Conservation (phyloP, 139 green algal species). For the Ulvella scutata region DNA sequence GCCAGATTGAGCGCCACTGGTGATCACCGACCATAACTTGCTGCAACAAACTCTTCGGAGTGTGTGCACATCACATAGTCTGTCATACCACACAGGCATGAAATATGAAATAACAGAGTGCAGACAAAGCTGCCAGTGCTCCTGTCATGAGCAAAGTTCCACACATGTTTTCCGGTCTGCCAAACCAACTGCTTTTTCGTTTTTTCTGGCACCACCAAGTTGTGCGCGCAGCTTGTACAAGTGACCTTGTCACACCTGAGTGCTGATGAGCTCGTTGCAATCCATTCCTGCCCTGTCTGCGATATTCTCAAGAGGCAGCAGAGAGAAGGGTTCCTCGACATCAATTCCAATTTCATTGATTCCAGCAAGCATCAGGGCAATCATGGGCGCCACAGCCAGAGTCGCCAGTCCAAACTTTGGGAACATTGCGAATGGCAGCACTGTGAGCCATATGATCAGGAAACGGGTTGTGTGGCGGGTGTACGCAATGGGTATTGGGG, state of each 20-base stretch:
- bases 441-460: slow-evolving; percentile 13
- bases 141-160: neutral
- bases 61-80: no score
- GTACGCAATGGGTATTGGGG: slow-evolving; percentile 18
- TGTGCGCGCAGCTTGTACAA: neutral
- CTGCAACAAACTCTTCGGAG: no score
- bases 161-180: neutral
- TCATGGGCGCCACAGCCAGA: slow-evolving; percentile 1
- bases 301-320: slow-evolving; percentile 14
- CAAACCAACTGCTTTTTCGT: neutral
- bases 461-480: slow-evolving; percentile 14
- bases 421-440: slow-evolving; percentile 18
- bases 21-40: no score
- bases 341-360: slow-evolving; percentile 18
- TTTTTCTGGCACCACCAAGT: neutral
- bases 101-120: neutral
- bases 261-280: neutral
- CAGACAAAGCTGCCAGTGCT: neutral
- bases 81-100: neutral
- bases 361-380: slow-evolving; percentile 11
- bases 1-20: no score
- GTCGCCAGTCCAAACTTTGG: slow-evolving; percentile 2
- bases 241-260: neutral
- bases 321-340: slow-evolving; percentile 14
- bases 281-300: neutral